A percentile compares a stretch with the other conserved stretches of the same genome.
Conservation (phyloP, 225 moss, liverwort and hornwort genomes). For the Pleurozium schreberi region DNA sequence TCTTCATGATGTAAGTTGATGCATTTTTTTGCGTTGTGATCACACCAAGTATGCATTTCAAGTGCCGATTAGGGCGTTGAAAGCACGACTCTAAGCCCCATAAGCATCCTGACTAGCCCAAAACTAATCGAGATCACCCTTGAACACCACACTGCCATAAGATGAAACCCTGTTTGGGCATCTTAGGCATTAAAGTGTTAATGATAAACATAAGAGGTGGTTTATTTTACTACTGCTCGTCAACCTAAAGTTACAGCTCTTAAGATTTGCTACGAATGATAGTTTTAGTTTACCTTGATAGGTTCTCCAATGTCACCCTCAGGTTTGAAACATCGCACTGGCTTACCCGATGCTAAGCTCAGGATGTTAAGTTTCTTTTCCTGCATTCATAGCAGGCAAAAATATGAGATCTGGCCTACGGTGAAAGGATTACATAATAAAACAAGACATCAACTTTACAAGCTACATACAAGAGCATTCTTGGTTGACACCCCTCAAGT, state of each 20-base stretch:
- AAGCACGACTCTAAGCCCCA: background rate
- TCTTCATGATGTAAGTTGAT: background rate
- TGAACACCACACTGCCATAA: background rate
- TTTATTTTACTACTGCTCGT: background rate
- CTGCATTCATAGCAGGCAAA: conserved; percentile 20
- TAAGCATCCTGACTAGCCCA: background rate
- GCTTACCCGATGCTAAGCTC: conserved; percentile 49
- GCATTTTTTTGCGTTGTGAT: background rate
- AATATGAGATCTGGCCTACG: background rate
- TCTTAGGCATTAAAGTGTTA: background rate
- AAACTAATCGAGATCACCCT: background rate
- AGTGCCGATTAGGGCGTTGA: background rate
- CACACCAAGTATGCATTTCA: background rate
- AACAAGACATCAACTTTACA: background rate
- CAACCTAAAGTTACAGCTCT: background rate
- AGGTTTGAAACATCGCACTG: conserved; percentile 51
- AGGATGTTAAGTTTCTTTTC: conserved; percentile 62
- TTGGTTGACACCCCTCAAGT: background rate
- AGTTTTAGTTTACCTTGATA: conserved; percentile 35
- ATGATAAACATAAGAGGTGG: background rate
- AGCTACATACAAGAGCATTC: background rate
- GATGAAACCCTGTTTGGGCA: background rate
- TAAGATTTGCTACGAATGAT: background rate
- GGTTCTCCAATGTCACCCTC: conserved; percentile 60
- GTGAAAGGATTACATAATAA: background rate